Percentiles rank a stretch among this genome's conserved stretches.
These are phyloP conservation scores for Melocanna baccifera DNA, from an alignment of 176 grass and related monocot species.

Conservation along the genomic window DNA sequence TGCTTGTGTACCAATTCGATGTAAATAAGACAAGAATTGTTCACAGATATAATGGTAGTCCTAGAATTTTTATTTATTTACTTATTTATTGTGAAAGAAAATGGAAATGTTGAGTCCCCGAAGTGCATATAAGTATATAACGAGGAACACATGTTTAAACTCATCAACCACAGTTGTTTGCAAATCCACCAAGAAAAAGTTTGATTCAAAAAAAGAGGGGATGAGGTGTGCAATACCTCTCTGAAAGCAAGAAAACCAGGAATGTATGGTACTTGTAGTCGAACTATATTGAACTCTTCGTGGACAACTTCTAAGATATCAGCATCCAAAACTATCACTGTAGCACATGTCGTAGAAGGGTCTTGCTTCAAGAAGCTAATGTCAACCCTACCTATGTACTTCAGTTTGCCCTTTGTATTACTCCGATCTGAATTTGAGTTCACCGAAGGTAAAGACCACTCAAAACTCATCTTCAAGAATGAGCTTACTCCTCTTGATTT, in stretches of 20 bases:
- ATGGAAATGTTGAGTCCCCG: too few species aligned
- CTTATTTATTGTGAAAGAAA: too few species aligned
- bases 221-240: conserved; percentile 38
- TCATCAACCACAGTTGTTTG: too few species aligned
- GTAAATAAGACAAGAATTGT: too few species aligned
- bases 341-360: conserved; percentile 57
- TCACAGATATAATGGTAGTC: too few species aligned
- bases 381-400: conserved; percentile 76
- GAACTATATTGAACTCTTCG: conserved; percentile 70
- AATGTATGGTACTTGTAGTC: conserved; percentile 73
- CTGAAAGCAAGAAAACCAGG: conserved; percentile 97
- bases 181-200: too few species aligned
- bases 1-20: too few species aligned
- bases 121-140: too few species aligned
- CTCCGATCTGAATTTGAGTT: conserved; percentile 24
- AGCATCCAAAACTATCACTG: conserved; percentile 64
- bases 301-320: conserved; percentile 65
- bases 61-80: too few species aligned
- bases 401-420: conserved; percentile 23
- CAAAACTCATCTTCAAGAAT: conserved; percentile 60
- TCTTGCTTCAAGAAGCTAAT: conserved; percentile 88
- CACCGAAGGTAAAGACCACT: conserved; percentile 46
- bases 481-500: not conserved
- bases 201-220: not conserved
- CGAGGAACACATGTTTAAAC: too few species aligned